phyloP scores from a whole-genome alignment of 1,284 basidiomycete species.

The Veloporphyrellus conicus region DNA sequence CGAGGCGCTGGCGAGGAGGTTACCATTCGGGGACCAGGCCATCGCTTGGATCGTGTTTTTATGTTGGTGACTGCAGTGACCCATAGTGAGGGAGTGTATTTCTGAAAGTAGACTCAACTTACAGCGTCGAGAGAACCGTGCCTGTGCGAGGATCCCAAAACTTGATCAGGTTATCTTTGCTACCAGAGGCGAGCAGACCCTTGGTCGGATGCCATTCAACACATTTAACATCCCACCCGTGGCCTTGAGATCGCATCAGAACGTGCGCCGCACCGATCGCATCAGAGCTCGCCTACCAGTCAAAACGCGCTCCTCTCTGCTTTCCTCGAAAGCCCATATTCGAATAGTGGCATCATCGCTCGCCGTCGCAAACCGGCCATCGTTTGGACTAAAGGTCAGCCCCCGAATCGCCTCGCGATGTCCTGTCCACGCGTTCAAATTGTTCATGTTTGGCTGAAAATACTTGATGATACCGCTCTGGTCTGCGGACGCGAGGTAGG shows the following conservation, averaged over 20 bases:
- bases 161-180: slow-evolving; percentile 97
- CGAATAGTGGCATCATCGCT: slow-evolving; percentile 93
- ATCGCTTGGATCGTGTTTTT: slow-evolving; percentile 96
- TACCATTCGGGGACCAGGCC: slow-evolving; percentile 89
- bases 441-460: slow-evolving; percentile 99
- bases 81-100: not conserved
- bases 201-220: slow-evolving; percentile 98
- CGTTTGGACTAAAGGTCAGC: slow-evolving; percentile 88
- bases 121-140: slow-evolving; percentile 84
- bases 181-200: slow-evolving; percentile 88
- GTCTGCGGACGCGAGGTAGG: slow-evolving; percentile 89
- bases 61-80: slow-evolving; percentile 78
- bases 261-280: not conserved
- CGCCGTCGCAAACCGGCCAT: slow-evolving; percentile 87
- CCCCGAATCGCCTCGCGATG: slow-evolving; percentile 87
- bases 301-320: slow-evolving; percentile 80
- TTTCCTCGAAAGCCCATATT: slow-evolving; percentile 94
- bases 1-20: slow-evolving; percentile 89
- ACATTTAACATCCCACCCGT: slow-evolving; percentile 98
- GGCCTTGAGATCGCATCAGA: slow-evolving; percentile 46
- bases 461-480: slow-evolving; percentile 96
- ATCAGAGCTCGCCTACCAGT: slow-evolving; percentile 50
- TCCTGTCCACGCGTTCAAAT: slow-evolving; percentile 88
- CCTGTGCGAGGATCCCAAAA: slow-evolving; percentile 97
- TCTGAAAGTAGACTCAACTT: slow-evolving; percentile 31